Percentiles rank a stretch among this genome's conserved stretches.
Evolutionary conservation across 208 protist species (phyloP).

Genomic region (Wallacemonas rigidus): DNA sequence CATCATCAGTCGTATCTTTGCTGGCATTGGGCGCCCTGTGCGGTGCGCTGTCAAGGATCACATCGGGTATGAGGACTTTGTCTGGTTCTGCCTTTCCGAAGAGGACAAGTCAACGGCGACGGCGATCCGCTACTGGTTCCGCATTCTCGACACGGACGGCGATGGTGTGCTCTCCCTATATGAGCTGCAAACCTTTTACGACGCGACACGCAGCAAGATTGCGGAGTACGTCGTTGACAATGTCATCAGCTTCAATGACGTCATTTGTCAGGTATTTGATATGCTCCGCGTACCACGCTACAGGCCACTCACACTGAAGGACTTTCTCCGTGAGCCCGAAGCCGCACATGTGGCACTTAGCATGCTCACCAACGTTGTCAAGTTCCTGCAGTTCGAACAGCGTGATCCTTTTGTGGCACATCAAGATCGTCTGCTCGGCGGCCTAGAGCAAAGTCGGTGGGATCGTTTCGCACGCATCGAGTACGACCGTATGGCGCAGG

Average conservation of each 20-base stretch:
- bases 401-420: slow-evolving; percentile 88
- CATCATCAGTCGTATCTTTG: slow-evolving; percentile 85
- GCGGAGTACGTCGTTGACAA: slow-evolving; percentile 67
- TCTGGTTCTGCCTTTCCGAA: slow-evolving; percentile 96
- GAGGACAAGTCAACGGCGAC: slow-evolving; percentile 94
- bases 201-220: slow-evolving; percentile 83
- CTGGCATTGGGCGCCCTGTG: slow-evolving; percentile 48
- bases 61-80: slow-evolving; percentile 96
- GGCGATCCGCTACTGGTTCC: slow-evolving; percentile 96
- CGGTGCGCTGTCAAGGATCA: slow-evolving; percentile 39
- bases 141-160: slow-evolving; percentile 92
- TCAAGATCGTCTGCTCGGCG: slow-evolving; percentile 65
- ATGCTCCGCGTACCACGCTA: slow-evolving; percentile 76
- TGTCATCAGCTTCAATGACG: slow-evolving; percentile 81
- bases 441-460: slow-evolving; percentile 86
- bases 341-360: slow-evolving; percentile 89
- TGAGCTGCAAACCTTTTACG: slow-evolving; percentile 94
- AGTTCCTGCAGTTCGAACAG: slow-evolving; percentile 94
- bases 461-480: slow-evolving; percentile 92
- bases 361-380: slow-evolving; percentile 93
- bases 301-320: slow-evolving; percentile 71
- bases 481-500: slow-evolving; percentile 92
- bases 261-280: slow-evolving; percentile 95
- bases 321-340: slow-evolving; percentile 86
- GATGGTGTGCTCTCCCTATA: slow-evolving; percentile 94